Evolutionary conservation across 208 protist species (phyloP).

Genomic region (Wallacemonas sp.): DNA sequence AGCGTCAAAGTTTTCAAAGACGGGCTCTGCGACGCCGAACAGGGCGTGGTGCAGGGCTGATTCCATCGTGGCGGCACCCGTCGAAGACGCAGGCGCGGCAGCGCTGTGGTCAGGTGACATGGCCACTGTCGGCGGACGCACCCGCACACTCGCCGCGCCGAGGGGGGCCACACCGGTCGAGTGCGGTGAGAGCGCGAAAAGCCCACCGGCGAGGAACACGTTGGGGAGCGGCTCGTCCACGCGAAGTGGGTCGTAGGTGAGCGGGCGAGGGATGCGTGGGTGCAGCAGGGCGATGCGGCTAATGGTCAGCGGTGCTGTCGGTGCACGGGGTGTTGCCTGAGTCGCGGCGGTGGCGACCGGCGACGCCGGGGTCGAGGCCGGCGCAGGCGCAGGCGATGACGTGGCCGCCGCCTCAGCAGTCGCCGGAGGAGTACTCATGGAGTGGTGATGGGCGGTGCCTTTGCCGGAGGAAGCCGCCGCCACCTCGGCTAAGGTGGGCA

Average conservation of each 20-base stretch:
- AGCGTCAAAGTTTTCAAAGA: conserved; percentile 34
- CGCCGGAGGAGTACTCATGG: not conserved
- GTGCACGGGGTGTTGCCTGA: not conserved
- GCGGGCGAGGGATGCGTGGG: not conserved
- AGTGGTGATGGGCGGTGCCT: not conserved
- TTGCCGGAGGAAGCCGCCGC: not conserved
- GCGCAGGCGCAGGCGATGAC: not conserved
- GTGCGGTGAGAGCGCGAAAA: conserved; percentile 33
- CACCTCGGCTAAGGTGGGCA: not conserved
- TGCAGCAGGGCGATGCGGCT: not conserved
- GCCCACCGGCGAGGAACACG: conserved; percentile 39
- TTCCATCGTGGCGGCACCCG: not conserved
- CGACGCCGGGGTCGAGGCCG: not conserved
- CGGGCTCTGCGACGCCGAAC: conserved; percentile 13
- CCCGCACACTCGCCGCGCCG: conserved; percentile 21
- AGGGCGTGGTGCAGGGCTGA: conserved; percentile 11
- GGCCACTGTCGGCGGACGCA: not conserved
- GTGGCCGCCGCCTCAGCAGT: not conserved
- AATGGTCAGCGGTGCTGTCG: not conserved
- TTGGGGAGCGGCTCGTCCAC: conserved; percentile 43
- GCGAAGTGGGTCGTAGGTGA: conserved; percentile 35
- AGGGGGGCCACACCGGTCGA: conserved; percentile 24
- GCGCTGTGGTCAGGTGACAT: not conserved
- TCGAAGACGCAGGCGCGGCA: not conserved
- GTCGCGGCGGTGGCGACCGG: not conserved